Evolutionary conservation across 805 yeast species (phyloP), one percentile per base, ranked within the genome.

Genomic region (Candida piceae): DNA sequence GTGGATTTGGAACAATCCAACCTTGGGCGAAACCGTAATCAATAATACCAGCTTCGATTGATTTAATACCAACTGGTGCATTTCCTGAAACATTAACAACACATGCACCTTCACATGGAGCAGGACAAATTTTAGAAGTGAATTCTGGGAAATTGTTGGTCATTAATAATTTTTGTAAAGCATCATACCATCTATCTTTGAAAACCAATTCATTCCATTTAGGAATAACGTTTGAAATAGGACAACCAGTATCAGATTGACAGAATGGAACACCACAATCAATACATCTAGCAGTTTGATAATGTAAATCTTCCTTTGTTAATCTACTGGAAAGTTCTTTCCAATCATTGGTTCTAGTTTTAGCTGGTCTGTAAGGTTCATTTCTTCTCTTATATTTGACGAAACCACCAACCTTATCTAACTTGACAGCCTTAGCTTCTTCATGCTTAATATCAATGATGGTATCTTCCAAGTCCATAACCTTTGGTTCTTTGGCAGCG

Each of bases 181-280:
- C 98, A 53, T 87, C 89, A 55, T 71, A 78, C 97, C 97, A 90
- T 58, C 90, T 79, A 63, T 87, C 90, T 63, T 88, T 77, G 77
- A 88, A 90, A 15, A 90, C 96, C 50, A 93, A 75, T 61, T 89
- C 97, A 63, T 90, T 93, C 90, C 96, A 93, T 66, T 90, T 89
- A 46, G 98, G 98, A 69, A 90, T 90, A 52, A 90, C 80, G 66
- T 90, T 90, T 36, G 97, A 88, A 49, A 90, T 84, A 36, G 98
- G 98, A 69, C 98, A 90, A 42, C 98, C 98, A 30, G 96, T 84
- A 63, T 90, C 97, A 32, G 95, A 83, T 57, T 90, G 94, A 72
- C 98, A 90, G 78, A 90, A 90, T 41, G 98, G 98, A 52, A 93
- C 94, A 71, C 98, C 98, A 72, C 98, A 90, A 66, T 90, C 97